These are phyloP conservation scores for Saturnispora bothae DNA, from an alignment of 805 yeast genomes.

Conservation along the genomic window DNA sequence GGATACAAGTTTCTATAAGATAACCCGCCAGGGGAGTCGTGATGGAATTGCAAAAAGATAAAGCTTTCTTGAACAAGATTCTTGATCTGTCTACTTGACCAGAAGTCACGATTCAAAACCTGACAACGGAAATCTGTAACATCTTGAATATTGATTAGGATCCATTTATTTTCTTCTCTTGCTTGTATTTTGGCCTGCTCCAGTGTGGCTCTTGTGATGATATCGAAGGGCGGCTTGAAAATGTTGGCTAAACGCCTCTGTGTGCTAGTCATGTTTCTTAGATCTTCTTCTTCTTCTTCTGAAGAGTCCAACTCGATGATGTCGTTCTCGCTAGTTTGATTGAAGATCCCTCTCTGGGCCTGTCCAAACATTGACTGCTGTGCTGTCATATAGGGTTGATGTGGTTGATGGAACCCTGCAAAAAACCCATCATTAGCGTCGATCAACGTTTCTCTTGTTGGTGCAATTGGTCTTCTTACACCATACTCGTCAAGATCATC, in stretches of 20 bases:
- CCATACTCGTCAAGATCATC: constrained; percentile 23
- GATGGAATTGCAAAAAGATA: constrained; percentile 76
- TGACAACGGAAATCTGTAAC: constrained; percentile 79
- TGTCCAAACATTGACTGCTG: constrained; percentile 38
- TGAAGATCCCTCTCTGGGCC: constrained; percentile 45
- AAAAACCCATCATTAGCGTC: background rate
- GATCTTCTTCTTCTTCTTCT: constrained; percentile 30
- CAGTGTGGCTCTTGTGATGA: constrained; percentile 58
- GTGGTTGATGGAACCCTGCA: background rate
- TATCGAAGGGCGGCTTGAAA: constrained; percentile 90
- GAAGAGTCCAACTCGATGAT: constrained; percentile 27
- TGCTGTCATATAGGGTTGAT: constrained; percentile 9
- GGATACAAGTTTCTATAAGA: constrained; percentile 66
- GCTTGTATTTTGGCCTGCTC: constrained; percentile 68
- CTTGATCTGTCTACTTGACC: constrained; percentile 66
- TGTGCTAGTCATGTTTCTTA: constrained; percentile 28
- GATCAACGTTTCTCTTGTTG: constrained; percentile 55
- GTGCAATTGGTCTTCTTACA: constrained; percentile 71
- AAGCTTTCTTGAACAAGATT: constrained; percentile 56
- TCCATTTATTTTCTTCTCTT: constrained; percentile 59
- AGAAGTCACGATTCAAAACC: constrained; percentile 82
- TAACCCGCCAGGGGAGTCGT: constrained; percentile 65
- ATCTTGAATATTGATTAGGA: constrained; percentile 82
- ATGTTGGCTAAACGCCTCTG: constrained; percentile 68
- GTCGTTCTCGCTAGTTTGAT: constrained; percentile 38